Evolutionary conservation across 148 eudicot genomes (phyloP).

Genomic region (Nyssa sinensis): DNA sequence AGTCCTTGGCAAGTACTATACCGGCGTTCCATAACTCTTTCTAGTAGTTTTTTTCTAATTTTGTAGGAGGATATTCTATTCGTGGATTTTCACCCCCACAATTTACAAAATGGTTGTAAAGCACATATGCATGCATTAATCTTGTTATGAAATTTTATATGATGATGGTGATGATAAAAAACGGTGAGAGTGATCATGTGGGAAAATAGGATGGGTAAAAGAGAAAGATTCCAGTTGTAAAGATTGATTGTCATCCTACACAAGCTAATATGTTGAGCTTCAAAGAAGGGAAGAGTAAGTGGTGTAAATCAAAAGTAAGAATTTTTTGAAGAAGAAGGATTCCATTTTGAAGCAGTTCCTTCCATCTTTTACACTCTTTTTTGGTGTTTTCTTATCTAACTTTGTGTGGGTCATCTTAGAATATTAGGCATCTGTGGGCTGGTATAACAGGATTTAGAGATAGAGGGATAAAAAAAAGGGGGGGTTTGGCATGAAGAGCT

Average conservation of each 20-base stretch:
- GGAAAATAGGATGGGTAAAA: slow-evolving; percentile 9
- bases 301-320: slow-evolving; percentile 25
- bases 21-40: no score
- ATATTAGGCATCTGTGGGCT: slow-evolving; percentile 5
- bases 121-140: no score
- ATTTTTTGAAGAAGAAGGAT: slow-evolving; percentile 15
- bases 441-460: background rate
- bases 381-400: background rate
- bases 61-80: no score
- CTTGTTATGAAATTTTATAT: no score
- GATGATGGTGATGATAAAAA: background rate
- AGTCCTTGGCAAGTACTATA: no score
- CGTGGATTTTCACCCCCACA: no score
- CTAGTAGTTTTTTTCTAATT: no score
- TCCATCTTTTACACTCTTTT: slow-evolving; percentile 7
- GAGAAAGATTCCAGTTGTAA: background rate
- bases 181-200: background rate
- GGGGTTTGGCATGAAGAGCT: background rate
- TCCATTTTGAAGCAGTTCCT: slow-evolving; percentile 20
- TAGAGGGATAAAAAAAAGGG: background rate
- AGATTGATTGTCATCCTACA: background rate
- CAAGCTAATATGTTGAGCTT: background rate
- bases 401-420: slow-evolving; percentile 3
- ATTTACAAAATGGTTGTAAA: no score
- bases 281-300: slow-evolving; percentile 11